Percentiles rank a stretch among this genome's conserved stretches.
phyloP scores from a whole-genome alignment of 2,329 filamentous ascomycete genomes.

The Bipolaris zeicola region DNA sequence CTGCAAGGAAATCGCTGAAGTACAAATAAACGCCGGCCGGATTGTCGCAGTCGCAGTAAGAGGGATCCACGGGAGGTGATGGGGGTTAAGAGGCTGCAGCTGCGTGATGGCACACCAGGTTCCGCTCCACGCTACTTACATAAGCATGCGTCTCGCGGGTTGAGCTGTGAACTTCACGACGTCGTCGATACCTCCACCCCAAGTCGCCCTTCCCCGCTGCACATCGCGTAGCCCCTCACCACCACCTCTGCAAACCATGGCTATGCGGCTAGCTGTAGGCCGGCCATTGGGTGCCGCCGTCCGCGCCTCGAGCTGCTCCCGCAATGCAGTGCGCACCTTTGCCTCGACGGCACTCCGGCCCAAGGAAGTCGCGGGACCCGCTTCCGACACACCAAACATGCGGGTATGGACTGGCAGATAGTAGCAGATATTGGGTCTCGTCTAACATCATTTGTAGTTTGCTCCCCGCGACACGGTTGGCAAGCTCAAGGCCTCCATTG shows the following conservation, averaged over 20 bases:
- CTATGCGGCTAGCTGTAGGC: slow-evolving; percentile 48
- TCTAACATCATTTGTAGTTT: slow-evolving; percentile 43
- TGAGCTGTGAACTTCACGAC: slow-evolving; percentile 23
- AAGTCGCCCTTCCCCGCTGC: slow-evolving; percentile 27
- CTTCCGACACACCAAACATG: slow-evolving; percentile 54
- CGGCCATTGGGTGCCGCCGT: slow-evolving; percentile 47
- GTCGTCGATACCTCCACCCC: slow-evolving; percentile 35
- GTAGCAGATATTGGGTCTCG: too few relatives aligned
- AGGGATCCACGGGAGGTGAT: slow-evolving; percentile 32
- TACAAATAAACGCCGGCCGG: slow-evolving; percentile 42
- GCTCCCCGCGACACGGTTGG: slow-evolving; percentile 51
- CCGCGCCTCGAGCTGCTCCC: slow-evolving; percentile 44
- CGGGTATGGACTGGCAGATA: slow-evolving; percentile 39
- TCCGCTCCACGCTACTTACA: slow-evolving; percentile 21
- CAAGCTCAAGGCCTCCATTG: slow-evolving; percentile 74
- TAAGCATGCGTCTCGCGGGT: slow-evolving; percentile 18
- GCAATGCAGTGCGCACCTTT: slow-evolving; percentile 49
- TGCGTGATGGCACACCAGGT: slow-evolving; percentile 24
- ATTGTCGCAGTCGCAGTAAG: slow-evolving; percentile 21
- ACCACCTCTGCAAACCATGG: slow-evolving; percentile 42
- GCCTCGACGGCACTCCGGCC: slow-evolving; percentile 49
- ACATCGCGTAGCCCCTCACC: slow-evolving; percentile 29
- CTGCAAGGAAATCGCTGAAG: slow-evolving; percentile 26
- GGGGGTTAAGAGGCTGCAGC: slow-evolving; percentile 32
- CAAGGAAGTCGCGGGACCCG: slow-evolving; percentile 52